Evolutionary conservation across 345 rosid genomes (phyloP), one percentile per base, ranked within the genome.

Genomic region (Gossypium bickii): DNA sequence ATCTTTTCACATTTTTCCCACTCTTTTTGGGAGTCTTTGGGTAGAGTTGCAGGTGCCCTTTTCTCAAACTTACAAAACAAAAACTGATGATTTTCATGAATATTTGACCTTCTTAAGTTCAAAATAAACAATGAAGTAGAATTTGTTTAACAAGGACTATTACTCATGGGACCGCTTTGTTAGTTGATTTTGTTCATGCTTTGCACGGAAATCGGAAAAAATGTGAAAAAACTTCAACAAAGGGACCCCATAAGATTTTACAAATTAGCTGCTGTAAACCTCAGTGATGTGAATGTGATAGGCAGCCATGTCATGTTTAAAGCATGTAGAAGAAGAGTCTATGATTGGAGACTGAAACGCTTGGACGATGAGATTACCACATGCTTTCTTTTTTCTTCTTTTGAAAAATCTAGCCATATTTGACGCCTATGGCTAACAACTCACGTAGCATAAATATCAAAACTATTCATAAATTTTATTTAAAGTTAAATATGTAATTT

Each of bases 341-440:
- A 76, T 78, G 82, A 78, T 67, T 63, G 69, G 80, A n/a, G 72
- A 43, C 27, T 27, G 59, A 56, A 77, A 82, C 81, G 78, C 82
- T 85, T 80, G 84, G 84, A 74, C 74, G 4, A 22, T 22, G 43
- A 43, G 65, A 57, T 22, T 67, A 68, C 84, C 85, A 80, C 85
- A 78, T 38, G 67, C 68, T 56, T 57, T 43, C 43, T 61, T 27
- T 7, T 17, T 3, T 58, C 51, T 70, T 22, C 7, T n/a, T 6
- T 56, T 22, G 11, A 78, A 74, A 74, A 74, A 58, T 84, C 76
- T 43, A 11, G 12, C 4, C 6, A 8, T 45, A 1, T 20, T 20
- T 55, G 24, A 24, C 12, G 9, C 6, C 60, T 18, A 53, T 0
- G 8, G 1, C 25, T 34, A 34, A 4, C 1, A 34, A 34, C 38